These are phyloP conservation scores for Clonostachys byssicola DNA, from an alignment of 2,329 filamentous ascomycete genomes.

Conservation along the genomic window DNA sequence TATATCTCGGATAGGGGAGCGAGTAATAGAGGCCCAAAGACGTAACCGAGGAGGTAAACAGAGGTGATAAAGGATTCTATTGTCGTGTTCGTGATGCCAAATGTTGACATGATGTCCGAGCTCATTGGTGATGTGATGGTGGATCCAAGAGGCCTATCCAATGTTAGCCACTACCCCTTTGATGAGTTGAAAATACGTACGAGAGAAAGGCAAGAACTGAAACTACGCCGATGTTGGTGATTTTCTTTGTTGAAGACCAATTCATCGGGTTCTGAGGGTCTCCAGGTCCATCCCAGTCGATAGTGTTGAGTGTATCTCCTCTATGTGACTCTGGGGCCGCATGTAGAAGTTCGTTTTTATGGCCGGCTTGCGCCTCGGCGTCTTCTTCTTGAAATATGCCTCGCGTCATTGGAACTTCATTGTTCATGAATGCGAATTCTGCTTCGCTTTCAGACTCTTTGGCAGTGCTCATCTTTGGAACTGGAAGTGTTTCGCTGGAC, in stretches of 20 bases:
- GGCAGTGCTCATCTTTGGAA: too few species aligned
- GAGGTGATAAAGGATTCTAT: constrained; percentile 33
- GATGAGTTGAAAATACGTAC: constrained; percentile 8
- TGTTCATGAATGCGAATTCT: too few species aligned
- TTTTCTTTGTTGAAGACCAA: constrained; percentile 38
- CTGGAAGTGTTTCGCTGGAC: too few species aligned
- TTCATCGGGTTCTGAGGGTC: constrained; percentile 58
- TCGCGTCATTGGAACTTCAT: too few species aligned
- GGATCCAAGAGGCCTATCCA: constrained; percentile 40
- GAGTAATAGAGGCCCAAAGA: constrained; percentile 46
- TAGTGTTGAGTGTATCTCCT: constrained; percentile 18
- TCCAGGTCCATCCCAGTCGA: constrained; percentile 55
- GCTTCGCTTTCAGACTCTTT: too few species aligned
- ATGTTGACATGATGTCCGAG: constrained; percentile 43
- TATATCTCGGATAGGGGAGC: constrained; percentile 48
- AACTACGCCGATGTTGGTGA: constrained; percentile 25
- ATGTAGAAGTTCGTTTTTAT: too few species aligned
- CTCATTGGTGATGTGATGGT: constrained; percentile 55
- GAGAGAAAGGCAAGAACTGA: constrained; percentile 35
- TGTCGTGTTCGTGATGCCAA: constrained; percentile 35
- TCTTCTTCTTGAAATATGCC: too few species aligned
- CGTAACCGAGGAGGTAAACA: constrained; percentile 45
- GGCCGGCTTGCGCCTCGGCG: too few species aligned
- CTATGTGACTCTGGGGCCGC: too few species aligned
- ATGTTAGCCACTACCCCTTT: constrained; percentile 2